Percentiles rank a stretch among this genome's conserved stretches.
Conservation (phyloP, 805 yeast species). For the Yarrowia sp. region DNA sequence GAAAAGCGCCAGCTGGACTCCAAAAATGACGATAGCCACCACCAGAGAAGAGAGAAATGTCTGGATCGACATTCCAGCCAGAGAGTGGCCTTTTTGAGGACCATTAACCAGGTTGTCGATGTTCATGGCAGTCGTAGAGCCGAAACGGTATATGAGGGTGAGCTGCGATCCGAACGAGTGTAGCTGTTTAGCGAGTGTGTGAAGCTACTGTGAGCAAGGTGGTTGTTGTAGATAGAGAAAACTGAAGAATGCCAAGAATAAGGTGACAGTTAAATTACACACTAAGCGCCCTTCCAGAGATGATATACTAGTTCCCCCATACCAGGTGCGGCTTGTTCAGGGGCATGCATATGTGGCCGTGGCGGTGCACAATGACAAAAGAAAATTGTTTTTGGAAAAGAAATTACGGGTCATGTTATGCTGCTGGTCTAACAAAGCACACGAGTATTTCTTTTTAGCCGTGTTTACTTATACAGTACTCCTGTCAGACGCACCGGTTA, state of each 20-base stretch:
- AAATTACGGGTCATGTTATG: no score
- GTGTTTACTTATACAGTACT: no score
- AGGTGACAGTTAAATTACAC: neutral
- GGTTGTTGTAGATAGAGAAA: no score
- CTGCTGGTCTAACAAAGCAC: no score
- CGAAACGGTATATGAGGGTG: neutral
- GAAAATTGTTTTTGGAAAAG: no score
- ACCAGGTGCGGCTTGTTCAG: no score
- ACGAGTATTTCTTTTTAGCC: no score
- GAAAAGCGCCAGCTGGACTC: slow-evolving; percentile 48
- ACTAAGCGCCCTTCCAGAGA: neutral
- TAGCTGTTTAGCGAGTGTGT: neutral
- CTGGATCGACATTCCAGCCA: slow-evolving; percentile 43
- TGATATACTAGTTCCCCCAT: neutral
- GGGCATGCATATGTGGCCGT: no score
- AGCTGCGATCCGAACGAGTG: no score
- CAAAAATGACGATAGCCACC: slow-evolving; percentile 54
- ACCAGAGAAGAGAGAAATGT: slow-evolving; percentile 56
- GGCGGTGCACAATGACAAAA: no score
- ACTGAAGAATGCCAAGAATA: neutral
- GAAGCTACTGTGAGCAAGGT: neutral
- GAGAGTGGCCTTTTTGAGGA: slow-evolving; percentile 2
- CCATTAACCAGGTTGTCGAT: neutral
- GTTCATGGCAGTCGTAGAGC: neutral
- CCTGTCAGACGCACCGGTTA: no score